Conservation (phyloP, 176 grass and related monocot species). For the Aegilops longissima region DNA sequence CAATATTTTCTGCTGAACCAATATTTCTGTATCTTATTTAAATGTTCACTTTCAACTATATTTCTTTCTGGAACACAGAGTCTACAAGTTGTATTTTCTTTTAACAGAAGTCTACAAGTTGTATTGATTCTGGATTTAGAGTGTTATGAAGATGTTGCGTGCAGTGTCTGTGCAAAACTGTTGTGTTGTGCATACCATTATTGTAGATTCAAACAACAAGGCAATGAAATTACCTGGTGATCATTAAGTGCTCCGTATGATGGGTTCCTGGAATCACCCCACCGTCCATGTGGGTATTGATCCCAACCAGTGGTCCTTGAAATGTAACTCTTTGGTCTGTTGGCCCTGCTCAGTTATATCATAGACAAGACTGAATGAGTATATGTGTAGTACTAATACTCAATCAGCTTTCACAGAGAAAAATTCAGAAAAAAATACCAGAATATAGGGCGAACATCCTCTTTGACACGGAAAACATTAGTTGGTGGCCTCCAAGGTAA, state of each 20-base stretch:
- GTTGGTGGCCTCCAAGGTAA: constrained; percentile 80
- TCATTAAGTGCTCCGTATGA: constrained; percentile 72
- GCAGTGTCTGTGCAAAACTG: neutral
- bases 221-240: constrained; percentile 42
- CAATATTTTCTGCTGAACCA: neutral
- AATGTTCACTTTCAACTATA: neutral
- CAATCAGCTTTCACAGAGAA: constrained; percentile 1
- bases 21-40: neutral
- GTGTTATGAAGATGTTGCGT: constrained; percentile 11
- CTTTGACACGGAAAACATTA: constrained; percentile 86
- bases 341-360: constrained; percentile 59
- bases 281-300: constrained; percentile 66
- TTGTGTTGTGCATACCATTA: neutral
- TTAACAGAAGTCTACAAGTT: neutral
- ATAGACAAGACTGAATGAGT: constrained; percentile 6
- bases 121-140: neutral
- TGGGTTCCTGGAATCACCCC: constrained; percentile 57
- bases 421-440: constrained; percentile 49
- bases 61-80: neutral
- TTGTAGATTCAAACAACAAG: neutral
- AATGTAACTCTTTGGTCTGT: constrained; percentile 92
- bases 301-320: constrained; percentile 77
- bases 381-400: neutral
- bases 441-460: constrained; percentile 90
- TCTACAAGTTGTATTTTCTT: neutral